These are phyloP conservation scores for Chaetomium olivaceum DNA, from an alignment of 2,329 filamentous ascomycete genomes.

Conservation along the genomic window DNA sequence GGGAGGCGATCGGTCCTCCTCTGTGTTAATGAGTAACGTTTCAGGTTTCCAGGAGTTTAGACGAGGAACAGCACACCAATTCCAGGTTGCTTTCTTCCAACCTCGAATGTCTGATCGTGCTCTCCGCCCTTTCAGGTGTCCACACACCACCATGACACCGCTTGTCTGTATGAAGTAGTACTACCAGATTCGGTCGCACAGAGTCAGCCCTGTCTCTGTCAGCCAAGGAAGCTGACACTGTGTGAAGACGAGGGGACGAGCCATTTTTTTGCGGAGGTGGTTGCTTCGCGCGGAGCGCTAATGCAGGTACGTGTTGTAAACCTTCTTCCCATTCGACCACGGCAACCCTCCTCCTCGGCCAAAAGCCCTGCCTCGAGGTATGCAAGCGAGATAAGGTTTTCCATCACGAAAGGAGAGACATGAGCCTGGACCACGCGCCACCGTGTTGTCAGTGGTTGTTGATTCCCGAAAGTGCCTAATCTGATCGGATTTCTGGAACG, in stretches of 20 bases:
- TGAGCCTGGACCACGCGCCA: neutral
- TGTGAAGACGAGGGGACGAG: neutral
- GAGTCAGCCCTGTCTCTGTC: neutral
- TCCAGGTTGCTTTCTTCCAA: neutral
- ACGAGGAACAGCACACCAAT: neutral
- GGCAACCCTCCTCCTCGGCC: constrained; percentile 3
- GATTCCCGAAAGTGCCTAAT: constrained; percentile 17
- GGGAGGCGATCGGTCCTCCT: neutral
- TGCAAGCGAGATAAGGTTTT: constrained; percentile 23
- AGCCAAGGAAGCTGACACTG: neutral
- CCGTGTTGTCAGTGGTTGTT: constrained; percentile 13
- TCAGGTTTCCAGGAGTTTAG: neutral
- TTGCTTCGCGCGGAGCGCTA: constrained; percentile 12
- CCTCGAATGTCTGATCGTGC: neutral
- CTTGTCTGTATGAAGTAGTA: no score
- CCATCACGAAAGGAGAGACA: neutral
- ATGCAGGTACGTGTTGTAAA: constrained; percentile 21
- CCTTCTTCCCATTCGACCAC: constrained; percentile 14
- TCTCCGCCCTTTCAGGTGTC: neutral
- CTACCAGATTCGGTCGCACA: neutral
- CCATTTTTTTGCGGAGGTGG: constrained; percentile 15
- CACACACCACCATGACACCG: neutral
- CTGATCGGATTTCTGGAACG: constrained; percentile 7
- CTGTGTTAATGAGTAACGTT: neutral
- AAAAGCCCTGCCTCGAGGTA: neutral